Evolutionary conservation across 257 asterid species (phyloP), one percentile per base, ranked within the genome.

Genomic region (Scutellaria baicalensis): DNA sequence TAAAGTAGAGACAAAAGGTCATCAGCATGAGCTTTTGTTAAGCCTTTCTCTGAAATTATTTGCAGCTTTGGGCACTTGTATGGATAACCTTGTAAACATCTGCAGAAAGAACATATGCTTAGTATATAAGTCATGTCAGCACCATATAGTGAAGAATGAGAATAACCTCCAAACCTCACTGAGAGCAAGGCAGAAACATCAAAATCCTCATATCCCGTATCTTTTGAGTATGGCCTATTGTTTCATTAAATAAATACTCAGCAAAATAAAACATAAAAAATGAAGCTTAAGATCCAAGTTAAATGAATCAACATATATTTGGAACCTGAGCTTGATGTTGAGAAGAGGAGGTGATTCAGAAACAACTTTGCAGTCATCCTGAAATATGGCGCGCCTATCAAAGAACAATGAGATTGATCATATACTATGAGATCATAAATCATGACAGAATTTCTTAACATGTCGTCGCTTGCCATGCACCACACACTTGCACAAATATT

Each of bases 201-300:
- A 39, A 87, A 82, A 79, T 89, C 88, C 72, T 93, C 97, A 62
- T 84, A 83, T 75, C 95, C 97, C 6, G 96, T 87, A 80, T 93
- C 99, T 85, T 84, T 87, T 40, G 96, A 93, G 87, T 93, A 87
- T n/a, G 99, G 97, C 88, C 99, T 93, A 75, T 73, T 64, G 68
- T 69, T 52, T 68, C 73, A 79, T 75, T 48, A 75, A 74, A 68
- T 48, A 68, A 85, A 80, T 55, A 75, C 60, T 74, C 49, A 66
- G 73, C 36, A 69, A 56, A 72, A 63, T 60, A 63, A 21, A 44
- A 6, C 59, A 63, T 56, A 66, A 27, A 56, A 17, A 64, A 64
- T 27, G 50, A 59, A 66, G 47, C 52, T 43, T 36, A 38, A 50
- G 40, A 23, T 71, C 61, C 2, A 63, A 64, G 18, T 23, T 39